These are phyloP conservation scores for Ogataea parapolymorpha DNA, from an alignment of 805 yeast genomes.

Conservation along the genomic window DNA sequence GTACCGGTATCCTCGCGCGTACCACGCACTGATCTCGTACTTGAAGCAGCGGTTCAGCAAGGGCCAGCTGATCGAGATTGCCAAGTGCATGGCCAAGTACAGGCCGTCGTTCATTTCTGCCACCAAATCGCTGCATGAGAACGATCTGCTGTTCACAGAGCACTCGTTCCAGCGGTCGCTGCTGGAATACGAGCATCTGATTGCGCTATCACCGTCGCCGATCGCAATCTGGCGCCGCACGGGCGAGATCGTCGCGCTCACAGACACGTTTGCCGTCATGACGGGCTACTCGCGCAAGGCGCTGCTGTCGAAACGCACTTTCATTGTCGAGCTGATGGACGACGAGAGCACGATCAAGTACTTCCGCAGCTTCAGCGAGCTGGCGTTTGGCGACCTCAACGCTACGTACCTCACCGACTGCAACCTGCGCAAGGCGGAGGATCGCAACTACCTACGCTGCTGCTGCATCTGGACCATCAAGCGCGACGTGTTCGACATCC, in stretches of 20 bases:
- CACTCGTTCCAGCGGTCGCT: slow-evolving; percentile 54
- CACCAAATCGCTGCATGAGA: slow-evolving; percentile 67
- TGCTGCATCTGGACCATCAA: slow-evolving; percentile 85
- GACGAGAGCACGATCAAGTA: slow-evolving; percentile 70
- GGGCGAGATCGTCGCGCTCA: slow-evolving; percentile 78
- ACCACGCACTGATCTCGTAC: slow-evolving; percentile 57
- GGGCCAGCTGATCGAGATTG: slow-evolving; percentile 38
- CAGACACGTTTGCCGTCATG: slow-evolving; percentile 68
- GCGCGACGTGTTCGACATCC: slow-evolving; percentile 78
- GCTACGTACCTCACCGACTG: slow-evolving; percentile 51
- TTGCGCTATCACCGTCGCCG: slow-evolving; percentile 66
- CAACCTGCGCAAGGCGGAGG: slow-evolving; percentile 37
- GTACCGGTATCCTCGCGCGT: slow-evolving; percentile 61
- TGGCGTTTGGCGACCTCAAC: slow-evolving; percentile 66
- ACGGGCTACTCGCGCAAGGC: slow-evolving; percentile 62
- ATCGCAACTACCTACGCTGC: slow-evolving; percentile 48
- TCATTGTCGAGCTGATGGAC: slow-evolving; percentile 80
- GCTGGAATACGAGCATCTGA: slow-evolving; percentile 53
- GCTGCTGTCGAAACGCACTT: slow-evolving; percentile 55
- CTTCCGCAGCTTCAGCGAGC: slow-evolving; percentile 64
- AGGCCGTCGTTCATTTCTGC: slow-evolving; percentile 77
- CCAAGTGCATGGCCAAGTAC: slow-evolving; percentile 59
- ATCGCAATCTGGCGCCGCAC: slow-evolving; percentile 84
- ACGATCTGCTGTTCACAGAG: slow-evolving; percentile 64
- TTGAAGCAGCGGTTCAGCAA: slow-evolving; percentile 48